Evolutionary conservation across 148 eudicot genomes (phyloP).

Genomic region (Spergularia marina): DNA sequence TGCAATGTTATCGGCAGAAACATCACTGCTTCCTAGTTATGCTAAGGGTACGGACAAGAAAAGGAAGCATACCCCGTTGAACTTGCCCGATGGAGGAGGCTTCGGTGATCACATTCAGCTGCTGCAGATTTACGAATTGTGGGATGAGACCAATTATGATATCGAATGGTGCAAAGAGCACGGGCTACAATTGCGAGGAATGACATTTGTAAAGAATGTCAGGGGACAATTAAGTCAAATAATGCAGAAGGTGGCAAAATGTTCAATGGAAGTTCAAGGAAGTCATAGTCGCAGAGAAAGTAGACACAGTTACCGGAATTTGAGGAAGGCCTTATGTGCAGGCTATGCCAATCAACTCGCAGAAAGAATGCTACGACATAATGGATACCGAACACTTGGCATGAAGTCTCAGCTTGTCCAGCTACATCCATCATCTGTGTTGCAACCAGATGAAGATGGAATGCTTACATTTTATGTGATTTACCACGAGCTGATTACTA

Average conservation of each 20-base stretch:
- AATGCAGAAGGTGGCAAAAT: slow-evolving; percentile 86
- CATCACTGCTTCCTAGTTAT: slow-evolving; percentile 71
- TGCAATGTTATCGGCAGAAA: slow-evolving; percentile 96
- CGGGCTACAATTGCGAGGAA: slow-evolving; percentile 89
- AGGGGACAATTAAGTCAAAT: slow-evolving; percentile 84
- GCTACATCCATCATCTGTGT: slow-evolving; percentile 94
- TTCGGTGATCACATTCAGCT: slow-evolving; percentile 93
- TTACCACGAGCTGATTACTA: slow-evolving; percentile 84
- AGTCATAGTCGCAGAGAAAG: slow-evolving; percentile 51
- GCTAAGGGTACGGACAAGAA: slow-evolving; percentile 78
- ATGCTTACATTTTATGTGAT: slow-evolving; percentile 89
- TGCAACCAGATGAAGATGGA: slow-evolving; percentile 88
- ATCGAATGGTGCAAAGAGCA: slow-evolving; percentile 85
- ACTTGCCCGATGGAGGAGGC: slow-evolving; percentile 91
- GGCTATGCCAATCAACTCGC: slow-evolving; percentile 96
- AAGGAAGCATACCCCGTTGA: slow-evolving; percentile 64
- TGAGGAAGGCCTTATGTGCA: slow-evolving; percentile 77
- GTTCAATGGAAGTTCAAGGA: slow-evolving; percentile 62
- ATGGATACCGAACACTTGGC: slow-evolving; percentile 87
- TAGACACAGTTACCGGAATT: slow-evolving; percentile 53
- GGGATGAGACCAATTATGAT: slow-evolving; percentile 70
- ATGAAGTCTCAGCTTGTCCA: slow-evolving; percentile 86
- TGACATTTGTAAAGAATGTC: slow-evolving; percentile 90
- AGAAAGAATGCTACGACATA: slow-evolving; percentile 88
- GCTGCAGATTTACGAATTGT: slow-evolving; percentile 79